Evolutionary conservation across 768 basidiomycete species (phyloP), one percentile per base, ranked within the genome.

Genomic region (Melanogaster broomeanus): DNA sequence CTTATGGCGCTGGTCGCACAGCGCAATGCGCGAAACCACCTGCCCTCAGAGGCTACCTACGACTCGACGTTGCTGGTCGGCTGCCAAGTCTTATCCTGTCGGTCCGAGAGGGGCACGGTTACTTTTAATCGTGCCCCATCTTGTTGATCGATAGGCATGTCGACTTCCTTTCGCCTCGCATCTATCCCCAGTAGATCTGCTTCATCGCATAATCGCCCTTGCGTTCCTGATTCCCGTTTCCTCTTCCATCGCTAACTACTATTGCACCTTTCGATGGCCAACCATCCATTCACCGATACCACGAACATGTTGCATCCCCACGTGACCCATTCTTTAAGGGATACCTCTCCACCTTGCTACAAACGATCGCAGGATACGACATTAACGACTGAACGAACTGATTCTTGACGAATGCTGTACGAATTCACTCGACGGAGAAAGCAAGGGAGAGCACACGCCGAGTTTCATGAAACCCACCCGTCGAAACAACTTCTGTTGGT

Each of bases 141-240:
- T 77, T 68, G 76, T 75, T 68, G 76, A 78, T 78, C 72, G 74
- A 77, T 78, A 64, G 69, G 44, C 49, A 33, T 33, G 62, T 61
- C 63, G 65, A 59, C 64, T 55, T 61, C 61, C 53, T 60, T 63
- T 60, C 58, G 60, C 63, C 57, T 61, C 62, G 60, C 52, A 45
- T 39, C 52, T 42, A 45, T 61, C 61, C 59, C 61, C 49, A 61
- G 66, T 54, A 60, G 69, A 71, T 67, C 60, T 62, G 48, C 22
- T 39, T 49, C 47, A 55, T 63, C 68, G 56, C 67, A 42, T 42
- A 54, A 67, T 63, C 58, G 48, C 59, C 66, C 54, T 56, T 56
- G 19, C 58, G 59, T 53, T 55, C 45, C 35, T 42, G 46, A 44
- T 49, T 52, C 42, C 40, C 49, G 43, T 60, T 33, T 40, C 52